A percentile compares a stretch with the other conserved stretches of the same genome.
Evolutionary conservation across 1,139 yeast species (phyloP).

Genomic region (Hansenula lynferdii): DNA sequence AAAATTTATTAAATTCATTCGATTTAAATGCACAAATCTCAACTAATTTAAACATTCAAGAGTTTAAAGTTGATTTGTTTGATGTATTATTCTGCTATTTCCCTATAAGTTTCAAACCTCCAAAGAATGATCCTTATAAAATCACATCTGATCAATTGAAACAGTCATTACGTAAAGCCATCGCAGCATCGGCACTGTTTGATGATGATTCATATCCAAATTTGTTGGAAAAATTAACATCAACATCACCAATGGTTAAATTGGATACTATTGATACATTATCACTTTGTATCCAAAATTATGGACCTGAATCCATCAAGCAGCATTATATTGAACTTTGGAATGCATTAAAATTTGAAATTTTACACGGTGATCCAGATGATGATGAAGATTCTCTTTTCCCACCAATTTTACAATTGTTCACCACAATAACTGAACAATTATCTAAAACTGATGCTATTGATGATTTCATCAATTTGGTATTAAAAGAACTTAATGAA

Average conservation of each 20-base stretch:
- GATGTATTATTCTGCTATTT: constrained; percentile 92
- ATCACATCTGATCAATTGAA: constrained; percentile 75
- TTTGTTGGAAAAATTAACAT: constrained; percentile 76
- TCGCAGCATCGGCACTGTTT: constrained; percentile 60
- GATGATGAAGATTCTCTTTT: constrained; percentile 35
- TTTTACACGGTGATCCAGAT: constrained; percentile 65
- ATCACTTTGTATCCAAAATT: constrained; percentile 47
- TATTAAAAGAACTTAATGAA: constrained; percentile 53
- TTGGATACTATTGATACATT: constrained; percentile 70
- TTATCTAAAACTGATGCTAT: constrained; percentile 30
- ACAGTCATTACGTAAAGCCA: constrained; percentile 45
- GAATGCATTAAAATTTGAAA: constrained; percentile 86
- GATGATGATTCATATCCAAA: constrained; percentile 75
- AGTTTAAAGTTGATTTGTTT: constrained; percentile 58
- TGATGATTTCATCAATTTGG: constrained; percentile 32
- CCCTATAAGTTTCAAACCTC: constrained; percentile 94
- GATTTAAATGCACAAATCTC: constrained; percentile 49
- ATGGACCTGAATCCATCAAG: constrained; percentile 39
- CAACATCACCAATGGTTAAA: constrained; percentile 75
- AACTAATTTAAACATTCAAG: constrained; percentile 35
- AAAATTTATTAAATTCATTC: constrained; percentile 74
- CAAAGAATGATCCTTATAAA: constrained; percentile 77
- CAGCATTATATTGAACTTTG: constrained; percentile 74
- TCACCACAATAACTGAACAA: constrained; percentile 37
- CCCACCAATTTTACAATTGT: constrained; percentile 43